Conservation (phyloP, 257 asterid species). For the Solanum neorickii region DNA sequence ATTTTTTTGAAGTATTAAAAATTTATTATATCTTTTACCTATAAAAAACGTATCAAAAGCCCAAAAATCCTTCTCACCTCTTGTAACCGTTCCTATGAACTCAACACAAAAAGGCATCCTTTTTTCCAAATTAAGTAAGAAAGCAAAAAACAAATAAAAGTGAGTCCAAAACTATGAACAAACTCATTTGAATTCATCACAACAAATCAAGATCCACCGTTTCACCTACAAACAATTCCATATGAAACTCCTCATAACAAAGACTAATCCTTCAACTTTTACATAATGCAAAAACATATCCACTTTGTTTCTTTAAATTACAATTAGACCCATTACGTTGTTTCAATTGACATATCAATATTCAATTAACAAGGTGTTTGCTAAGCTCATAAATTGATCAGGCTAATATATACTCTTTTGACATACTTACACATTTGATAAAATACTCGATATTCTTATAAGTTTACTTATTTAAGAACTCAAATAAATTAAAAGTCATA, state of each 20-base stretch:
- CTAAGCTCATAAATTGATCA: neutral
- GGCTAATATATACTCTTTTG: neutral
- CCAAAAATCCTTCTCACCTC: neutral
- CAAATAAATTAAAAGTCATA: neutral
- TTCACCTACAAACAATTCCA: neutral
- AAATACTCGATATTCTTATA: neutral
- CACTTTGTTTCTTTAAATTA: neutral
- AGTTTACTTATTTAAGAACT: neutral
- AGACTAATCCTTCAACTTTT: neutral
- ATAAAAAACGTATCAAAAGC: neutral
- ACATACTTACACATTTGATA: neutral
- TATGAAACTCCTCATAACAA: neutral
- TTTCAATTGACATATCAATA: neutral
- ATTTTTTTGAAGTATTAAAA: neutral
- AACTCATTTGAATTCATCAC: neutral
- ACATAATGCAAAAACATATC: neutral
- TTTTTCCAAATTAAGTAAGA: neutral
- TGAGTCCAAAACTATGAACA: neutral
- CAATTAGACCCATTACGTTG: neutral
- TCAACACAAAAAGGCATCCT: neutral
- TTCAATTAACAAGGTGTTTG: fast-evolving
- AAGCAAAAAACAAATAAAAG: neutral
- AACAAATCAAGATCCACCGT: neutral
- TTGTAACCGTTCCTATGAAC: neutral
- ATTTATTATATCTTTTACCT: neutral